Conservation (phyloP, 176 grass and related monocot genomes). For the Zoysia japonica region DNA sequence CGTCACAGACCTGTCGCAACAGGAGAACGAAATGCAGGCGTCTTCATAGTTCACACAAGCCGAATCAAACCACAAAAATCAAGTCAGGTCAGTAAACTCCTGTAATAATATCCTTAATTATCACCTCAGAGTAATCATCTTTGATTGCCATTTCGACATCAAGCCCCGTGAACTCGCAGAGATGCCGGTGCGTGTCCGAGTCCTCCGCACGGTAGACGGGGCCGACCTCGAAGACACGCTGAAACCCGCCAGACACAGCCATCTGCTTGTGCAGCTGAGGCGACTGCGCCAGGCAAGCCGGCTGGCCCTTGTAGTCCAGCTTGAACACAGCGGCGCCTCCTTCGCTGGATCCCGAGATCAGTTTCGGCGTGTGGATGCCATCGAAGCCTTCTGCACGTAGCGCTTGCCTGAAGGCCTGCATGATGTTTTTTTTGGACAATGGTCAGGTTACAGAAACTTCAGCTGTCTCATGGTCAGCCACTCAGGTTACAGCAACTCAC, state of each 20-base stretch:
- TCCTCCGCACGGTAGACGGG: slow-evolving; percentile 64
- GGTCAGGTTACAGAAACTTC: too few species aligned
- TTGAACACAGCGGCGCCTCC: slow-evolving; percentile 76
- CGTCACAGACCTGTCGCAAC: slow-evolving; percentile 55
- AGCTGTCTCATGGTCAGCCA: not conserved
- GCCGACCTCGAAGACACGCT: slow-evolving; percentile 68
- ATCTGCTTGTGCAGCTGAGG: slow-evolving; percentile 85
- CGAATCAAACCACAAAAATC: not conserved
- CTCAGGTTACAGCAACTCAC: slow-evolving; percentile 27
- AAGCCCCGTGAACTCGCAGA: slow-evolving; percentile 74
- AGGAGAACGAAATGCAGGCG: too few species aligned
- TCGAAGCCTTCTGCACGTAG: slow-evolving; percentile 56
- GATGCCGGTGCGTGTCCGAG: slow-evolving; percentile 69
- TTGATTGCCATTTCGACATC: slow-evolving; percentile 69
- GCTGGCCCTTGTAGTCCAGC: slow-evolving; percentile 69
- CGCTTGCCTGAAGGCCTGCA: slow-evolving; percentile 56
- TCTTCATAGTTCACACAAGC: not conserved
- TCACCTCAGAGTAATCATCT: slow-evolving; percentile 62
- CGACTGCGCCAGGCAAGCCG: slow-evolving; percentile 76
- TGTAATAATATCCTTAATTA: not conserved
- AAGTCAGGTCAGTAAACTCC: not conserved
- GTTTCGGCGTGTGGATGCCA: slow-evolving; percentile 72
- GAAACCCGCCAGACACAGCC: slow-evolving; percentile 61
- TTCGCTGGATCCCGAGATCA: slow-evolving; percentile 66
- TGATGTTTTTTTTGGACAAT: not conserved